Evolutionary conservation across 441 rosid species (phyloP).

Genomic region (Gossypium schwendimanii): DNA sequence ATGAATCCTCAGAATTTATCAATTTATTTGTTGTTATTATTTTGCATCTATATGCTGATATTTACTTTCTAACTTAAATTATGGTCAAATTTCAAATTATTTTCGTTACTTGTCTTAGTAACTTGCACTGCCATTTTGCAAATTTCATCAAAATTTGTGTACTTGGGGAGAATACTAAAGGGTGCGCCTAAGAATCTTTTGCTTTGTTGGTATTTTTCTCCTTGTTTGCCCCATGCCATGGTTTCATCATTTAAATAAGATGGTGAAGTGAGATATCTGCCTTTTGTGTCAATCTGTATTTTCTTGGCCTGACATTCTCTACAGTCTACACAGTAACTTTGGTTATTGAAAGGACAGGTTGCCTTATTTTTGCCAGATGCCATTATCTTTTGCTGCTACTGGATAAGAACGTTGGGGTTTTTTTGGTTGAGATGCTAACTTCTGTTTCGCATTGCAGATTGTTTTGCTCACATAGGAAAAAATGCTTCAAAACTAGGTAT

Average conservation of each 20-base stretch:
- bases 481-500: slow-evolving; percentile 57
- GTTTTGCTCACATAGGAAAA: slow-evolving; percentile 56
- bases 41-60: background rate
- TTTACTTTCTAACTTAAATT: background rate
- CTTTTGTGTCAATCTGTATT: background rate
- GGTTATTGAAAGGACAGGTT: background rate
- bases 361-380: background rate
- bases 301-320: background rate
- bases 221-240: background rate
- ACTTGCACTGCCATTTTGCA: background rate
- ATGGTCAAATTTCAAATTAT: background rate
- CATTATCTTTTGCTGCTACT: background rate
- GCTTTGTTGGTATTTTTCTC: background rate
- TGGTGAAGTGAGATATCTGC: background rate
- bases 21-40: background rate
- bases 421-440: slow-evolving; percentile 17
- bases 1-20: background rate
- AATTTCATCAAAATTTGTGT: background rate
- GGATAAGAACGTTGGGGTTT: background rate
- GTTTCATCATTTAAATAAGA: slow-evolving; percentile 2
- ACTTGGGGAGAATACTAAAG: background rate
- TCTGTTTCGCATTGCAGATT: slow-evolving; percentile 45
- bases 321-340: background rate
- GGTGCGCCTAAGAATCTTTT: background rate
- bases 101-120: background rate